Evolutionary conservation across 2,329 filamentous ascomycete species (phyloP).

Genomic region (Fusarium illudens): DNA sequence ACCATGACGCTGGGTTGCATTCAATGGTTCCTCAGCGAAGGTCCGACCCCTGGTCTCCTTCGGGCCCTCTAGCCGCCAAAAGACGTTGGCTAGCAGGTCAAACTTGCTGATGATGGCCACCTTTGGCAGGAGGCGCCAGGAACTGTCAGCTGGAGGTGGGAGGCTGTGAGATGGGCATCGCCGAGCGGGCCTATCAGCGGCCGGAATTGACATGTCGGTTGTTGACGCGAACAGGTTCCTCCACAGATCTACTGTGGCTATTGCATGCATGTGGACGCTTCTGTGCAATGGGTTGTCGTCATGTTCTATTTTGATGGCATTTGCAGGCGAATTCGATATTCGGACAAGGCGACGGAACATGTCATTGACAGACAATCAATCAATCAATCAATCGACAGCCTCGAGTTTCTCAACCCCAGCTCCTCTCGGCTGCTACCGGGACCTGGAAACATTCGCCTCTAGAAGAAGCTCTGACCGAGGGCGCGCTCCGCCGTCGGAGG

Average conservation of each 20-base stretch:
- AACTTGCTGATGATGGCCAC: constrained; percentile 17
- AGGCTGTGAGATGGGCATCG: constrained; percentile 36
- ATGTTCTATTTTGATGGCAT: constrained; percentile 15
- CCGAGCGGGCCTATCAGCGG: constrained; percentile 38
- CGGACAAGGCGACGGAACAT: neutral
- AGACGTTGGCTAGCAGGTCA: constrained; percentile 21
- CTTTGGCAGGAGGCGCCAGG: constrained; percentile 23
- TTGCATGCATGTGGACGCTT: constrained; percentile 32
- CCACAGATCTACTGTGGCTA: constrained; percentile 28
- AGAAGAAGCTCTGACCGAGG: constrained; percentile 7
- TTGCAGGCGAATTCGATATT: constrained; percentile 11
- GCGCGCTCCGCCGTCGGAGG: neutral
- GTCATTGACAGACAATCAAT: neutral
- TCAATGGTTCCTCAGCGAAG: constrained; percentile 32
- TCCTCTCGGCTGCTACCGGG: constrained; percentile 25
- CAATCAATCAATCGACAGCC: neutral
- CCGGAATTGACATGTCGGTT: constrained; percentile 25
- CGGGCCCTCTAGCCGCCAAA: constrained; percentile 15
- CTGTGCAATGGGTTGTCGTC: constrained; percentile 4
- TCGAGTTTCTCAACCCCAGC: neutral
- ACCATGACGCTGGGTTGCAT: constrained; percentile 38
- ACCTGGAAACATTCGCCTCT: constrained; percentile 5
- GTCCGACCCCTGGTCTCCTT: constrained; percentile 28
- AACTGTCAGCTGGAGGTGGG: constrained; percentile 34
- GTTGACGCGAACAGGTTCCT: constrained; percentile 36